Conservation (phyloP, 495 filamentous ascomycete species). For the Hypoxylon subgilvum region DNA sequence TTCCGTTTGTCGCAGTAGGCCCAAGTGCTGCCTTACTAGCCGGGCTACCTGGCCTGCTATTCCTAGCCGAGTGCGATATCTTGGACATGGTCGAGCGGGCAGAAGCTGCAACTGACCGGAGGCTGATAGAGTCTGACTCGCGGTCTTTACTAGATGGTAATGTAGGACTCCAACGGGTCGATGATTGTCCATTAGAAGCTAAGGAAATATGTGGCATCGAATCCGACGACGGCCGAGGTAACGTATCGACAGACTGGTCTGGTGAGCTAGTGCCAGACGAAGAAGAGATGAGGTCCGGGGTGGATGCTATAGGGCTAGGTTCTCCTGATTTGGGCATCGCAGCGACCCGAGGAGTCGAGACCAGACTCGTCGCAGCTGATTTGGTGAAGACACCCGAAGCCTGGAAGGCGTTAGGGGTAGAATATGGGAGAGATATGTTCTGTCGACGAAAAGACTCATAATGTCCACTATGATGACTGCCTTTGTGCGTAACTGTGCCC, state of each 20-base stretch:
- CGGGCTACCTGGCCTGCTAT: conserved; percentile 30
- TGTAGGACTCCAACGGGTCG: conserved; percentile 30
- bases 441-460: conserved; percentile 98
- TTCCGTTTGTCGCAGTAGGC: conserved; percentile 23
- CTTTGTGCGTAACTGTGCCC: conserved; percentile 90
- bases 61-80: conserved; percentile 42
- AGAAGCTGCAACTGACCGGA: conserved; percentile 52
- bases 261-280: conserved; percentile 38
- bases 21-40: conserved; percentile 37
- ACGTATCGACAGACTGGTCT: conserved; percentile 31
- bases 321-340: conserved; percentile 34
- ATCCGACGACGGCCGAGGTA: conserved; percentile 30
- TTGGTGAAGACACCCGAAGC: conserved; percentile 71
- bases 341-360: conserved; percentile 51
- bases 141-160: conserved; percentile 29
- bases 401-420: conserved; percentile 79
- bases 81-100: conserved; percentile 50
- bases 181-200: conserved; percentile 23
- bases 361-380: conserved; percentile 42
- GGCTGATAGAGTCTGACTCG: conserved; percentile 47
- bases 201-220: conserved; percentile 31
- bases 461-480: conserved; percentile 93
- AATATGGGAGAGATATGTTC: conserved; percentile 68
- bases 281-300: conserved; percentile 44
- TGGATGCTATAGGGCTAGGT: conserved; percentile 47